These are phyloP conservation scores for Trichoderma koningiopsis DNA, from an alignment of 2,329 filamentous ascomycete species.

Conservation along the genomic window DNA sequence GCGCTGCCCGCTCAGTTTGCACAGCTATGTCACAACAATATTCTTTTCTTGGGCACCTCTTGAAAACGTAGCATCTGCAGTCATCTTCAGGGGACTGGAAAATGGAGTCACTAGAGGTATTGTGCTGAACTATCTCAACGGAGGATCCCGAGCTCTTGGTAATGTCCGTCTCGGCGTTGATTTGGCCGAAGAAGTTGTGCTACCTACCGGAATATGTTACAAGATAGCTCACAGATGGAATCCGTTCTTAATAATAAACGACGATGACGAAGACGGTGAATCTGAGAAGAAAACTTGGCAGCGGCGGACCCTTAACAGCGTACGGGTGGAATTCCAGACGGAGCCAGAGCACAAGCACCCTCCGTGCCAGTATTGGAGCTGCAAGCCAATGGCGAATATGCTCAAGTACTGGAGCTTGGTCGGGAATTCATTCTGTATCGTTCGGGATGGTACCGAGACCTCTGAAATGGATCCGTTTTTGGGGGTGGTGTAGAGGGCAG, in stretches of 20 bases:
- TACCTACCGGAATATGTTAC: not conserved
- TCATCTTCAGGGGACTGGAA: not conserved
- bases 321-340: not conserved
- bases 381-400: not conserved
- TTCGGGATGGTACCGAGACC: not conserved
- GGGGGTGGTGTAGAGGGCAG: too few relatives aligned
- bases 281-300: not conserved
- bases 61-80: not conserved
- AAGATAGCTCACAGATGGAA: not conserved
- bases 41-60: constrained; percentile 12
- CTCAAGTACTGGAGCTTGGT: not conserved
- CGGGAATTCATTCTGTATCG: not conserved
- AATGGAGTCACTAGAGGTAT: not conserved
- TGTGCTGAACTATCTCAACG: not conserved
- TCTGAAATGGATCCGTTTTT: not conserved
- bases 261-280: not conserved
- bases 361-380: not conserved
- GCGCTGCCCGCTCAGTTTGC: not conserved
- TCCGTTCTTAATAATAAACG: not conserved
- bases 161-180: not conserved
- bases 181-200: not conserved
- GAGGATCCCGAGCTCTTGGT: constrained; percentile 1
- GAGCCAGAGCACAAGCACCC: not conserved
- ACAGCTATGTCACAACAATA: not conserved
- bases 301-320: not conserved